Evolutionary conservation across 1,284 basidiomycete species (phyloP), one percentile per base, ranked within the genome.

Genomic region (Melampsora larici-populina): DNA sequence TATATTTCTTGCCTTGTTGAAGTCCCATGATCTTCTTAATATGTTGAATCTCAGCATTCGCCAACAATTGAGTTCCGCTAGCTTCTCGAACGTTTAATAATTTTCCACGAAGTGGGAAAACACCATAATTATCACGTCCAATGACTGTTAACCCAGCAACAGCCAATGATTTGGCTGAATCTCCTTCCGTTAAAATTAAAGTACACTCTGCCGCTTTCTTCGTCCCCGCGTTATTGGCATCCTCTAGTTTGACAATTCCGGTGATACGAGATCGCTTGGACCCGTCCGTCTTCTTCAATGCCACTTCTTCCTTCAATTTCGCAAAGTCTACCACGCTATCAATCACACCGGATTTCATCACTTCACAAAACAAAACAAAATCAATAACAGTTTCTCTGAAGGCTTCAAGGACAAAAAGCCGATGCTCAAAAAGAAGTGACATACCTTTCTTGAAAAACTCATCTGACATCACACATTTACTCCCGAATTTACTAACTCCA

Each of bases 1-100:
- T 86, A 84, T 99, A 99, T 79, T 91, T 90, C 84, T 94, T 94
- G 82, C 92, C 92, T 83, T 97, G 94, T 84, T 97, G 94, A 78
- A 99, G 85, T 26, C 97, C 97, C 86, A 99, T 88, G 81, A 99
- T 99, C 86, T 97, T 93, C 88, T 96, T 97, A 87, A 99, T 94
- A 81, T 92, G 91, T 84, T 94, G 91, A 71, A 99, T 92, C 86
- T 99, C 97, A 81, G 91, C 90, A 83, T 99, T 99, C 87, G 97
- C 97, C 90, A 95, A 91, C 83, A 99, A 95, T 85, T 94, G 91
- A 79, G 97, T 94, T 81, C 96, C 94, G 80, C 88, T 90, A 55
- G 97, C 97, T 84, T 99, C 97, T 70, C 97, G 93, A 11, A 99
- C 97, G 82, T 99, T 99, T 78, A 99, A 86, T 68, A 99, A 85